Conservation (phyloP, 768 basidiomycete species). For the Naematelia aurantialba region DNA sequence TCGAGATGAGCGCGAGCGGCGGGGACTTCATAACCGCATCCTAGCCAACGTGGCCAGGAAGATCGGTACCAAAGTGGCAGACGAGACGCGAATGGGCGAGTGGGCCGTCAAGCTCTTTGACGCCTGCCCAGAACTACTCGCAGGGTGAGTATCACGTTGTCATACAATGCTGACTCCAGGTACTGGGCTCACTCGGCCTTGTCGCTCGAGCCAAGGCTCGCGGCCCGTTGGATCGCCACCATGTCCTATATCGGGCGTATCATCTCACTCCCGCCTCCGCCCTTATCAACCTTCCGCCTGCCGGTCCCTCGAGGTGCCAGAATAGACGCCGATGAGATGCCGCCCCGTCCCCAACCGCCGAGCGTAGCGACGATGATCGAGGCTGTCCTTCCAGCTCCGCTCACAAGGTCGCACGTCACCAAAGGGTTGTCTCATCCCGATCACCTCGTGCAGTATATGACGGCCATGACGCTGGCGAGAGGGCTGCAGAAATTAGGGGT, state of each 20-base stretch:
- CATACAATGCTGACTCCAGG: conserved; percentile 18
- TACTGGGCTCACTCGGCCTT: conserved; percentile 50
- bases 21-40: conserved; percentile 66
- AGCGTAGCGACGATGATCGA: conserved; percentile 67
- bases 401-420: conserved; percentile 69
- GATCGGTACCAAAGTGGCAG: conserved; percentile 69
- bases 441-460: conserved; percentile 78
- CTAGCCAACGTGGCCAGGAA: conserved; percentile 68
- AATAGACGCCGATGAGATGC: conserved; percentile 1
- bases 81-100: conserved; percentile 77
- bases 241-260: conserved; percentile 76
- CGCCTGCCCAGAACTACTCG: conserved; percentile 80
- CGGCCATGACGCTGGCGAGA: conserved; percentile 70
- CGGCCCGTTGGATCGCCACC: conserved; percentile 71
- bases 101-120: conserved; percentile 73
- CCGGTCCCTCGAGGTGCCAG: conserved; percentile 14
- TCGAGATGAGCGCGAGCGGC: conserved; percentile 27
- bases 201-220: conserved; percentile 42
- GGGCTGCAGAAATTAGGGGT: conserved; percentile 67
- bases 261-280: conserved; percentile 71
- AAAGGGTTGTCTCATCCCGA: conserved; percentile 73
- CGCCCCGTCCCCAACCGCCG: conserved; percentile 65
- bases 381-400: conserved; percentile 70
- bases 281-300: conserved; percentile 60
- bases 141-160: conserved; percentile 58